phyloP scores from a whole-genome alignment of 1,139 yeast species.

The Blastobotrys persicus region DNA sequence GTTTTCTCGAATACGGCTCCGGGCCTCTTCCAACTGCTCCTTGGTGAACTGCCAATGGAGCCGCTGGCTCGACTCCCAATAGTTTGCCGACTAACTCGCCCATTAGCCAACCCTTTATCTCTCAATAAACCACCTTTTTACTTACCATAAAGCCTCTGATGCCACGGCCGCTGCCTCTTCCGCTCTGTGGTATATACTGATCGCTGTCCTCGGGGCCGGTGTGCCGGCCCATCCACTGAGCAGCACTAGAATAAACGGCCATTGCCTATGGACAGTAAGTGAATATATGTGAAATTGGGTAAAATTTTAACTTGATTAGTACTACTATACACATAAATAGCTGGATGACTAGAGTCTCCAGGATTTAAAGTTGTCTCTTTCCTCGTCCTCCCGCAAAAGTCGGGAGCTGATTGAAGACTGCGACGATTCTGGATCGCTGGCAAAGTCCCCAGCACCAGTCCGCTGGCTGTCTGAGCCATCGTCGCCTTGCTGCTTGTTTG shows the following conservation, averaged over 20 bases:
- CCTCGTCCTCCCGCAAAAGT: constrained; percentile 24
- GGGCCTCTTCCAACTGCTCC: constrained; percentile 43
- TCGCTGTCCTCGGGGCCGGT: no score
- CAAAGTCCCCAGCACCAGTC: background rate
- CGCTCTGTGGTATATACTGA: no score
- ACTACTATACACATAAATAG: constrained; percentile 1
- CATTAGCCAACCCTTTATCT: background rate
- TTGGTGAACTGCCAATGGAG: constrained; percentile 59
- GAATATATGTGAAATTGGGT: background rate
- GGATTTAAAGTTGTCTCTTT: constrained; percentile 24
- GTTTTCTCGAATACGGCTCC: constrained; percentile 37
- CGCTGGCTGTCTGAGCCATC: background rate
- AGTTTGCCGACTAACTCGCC: constrained; percentile 45
- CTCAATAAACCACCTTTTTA: background rate
- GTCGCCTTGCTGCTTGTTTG: no score
- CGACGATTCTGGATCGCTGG: background rate
- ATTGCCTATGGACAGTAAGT: no score
- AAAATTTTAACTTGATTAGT: background rate
- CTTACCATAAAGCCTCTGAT: background rate
- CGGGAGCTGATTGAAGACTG: background rate
- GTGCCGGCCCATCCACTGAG: no score
- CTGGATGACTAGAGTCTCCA: constrained; percentile 19
- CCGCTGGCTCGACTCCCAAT: constrained; percentile 67
- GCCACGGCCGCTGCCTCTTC: background rate
- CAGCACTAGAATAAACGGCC: no score